phyloP scores from a whole-genome alignment of 2,329 filamentous ascomycete species.

The Cryphonectria parasitica region DNA sequence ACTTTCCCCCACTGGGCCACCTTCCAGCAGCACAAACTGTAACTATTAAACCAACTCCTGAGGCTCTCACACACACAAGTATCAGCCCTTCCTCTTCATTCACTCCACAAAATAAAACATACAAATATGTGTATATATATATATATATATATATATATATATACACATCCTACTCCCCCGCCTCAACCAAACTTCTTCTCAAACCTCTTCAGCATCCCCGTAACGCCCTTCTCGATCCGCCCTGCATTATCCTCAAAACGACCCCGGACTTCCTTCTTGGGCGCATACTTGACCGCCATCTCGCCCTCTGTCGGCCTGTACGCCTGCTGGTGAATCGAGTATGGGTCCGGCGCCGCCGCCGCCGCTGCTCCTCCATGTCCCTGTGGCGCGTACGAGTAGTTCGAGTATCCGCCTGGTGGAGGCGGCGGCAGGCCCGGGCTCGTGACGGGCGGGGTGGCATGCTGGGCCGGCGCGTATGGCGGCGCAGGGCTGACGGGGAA shows the following conservation, averaged over 20 bases:
- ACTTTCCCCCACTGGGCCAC: too few relatives aligned
- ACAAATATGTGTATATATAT: not conserved
- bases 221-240: slow-evolving; percentile 70
- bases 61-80: not conserved
- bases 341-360: slow-evolving; percentile 44
- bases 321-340: slow-evolving; percentile 68
- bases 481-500: slow-evolving; percentile 52
- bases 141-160: not conserved
- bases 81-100: not conserved
- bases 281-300: slow-evolving; percentile 45
- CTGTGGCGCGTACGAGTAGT: slow-evolving; percentile 51
- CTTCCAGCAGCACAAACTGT: too few relatives aligned
- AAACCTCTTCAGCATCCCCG: slow-evolving; percentile 75
- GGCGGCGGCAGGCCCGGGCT: slow-evolving; percentile 45
- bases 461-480: slow-evolving; percentile 40
- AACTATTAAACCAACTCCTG: too few relatives aligned
- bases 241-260: slow-evolving; percentile 69
- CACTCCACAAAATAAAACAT: not conserved
- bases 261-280: slow-evolving; percentile 50
- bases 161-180: not conserved
- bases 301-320: slow-evolving; percentile 72
- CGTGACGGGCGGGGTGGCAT: slow-evolving; percentile 39
- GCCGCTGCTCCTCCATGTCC: slow-evolving; percentile 30
- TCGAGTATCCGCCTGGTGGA: slow-evolving; percentile 59
- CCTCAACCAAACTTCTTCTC: slow-evolving; percentile 71